phyloP scores from a whole-genome alignment of 352 stramenopile species.

The Sclerospora graminicola region DNA sequence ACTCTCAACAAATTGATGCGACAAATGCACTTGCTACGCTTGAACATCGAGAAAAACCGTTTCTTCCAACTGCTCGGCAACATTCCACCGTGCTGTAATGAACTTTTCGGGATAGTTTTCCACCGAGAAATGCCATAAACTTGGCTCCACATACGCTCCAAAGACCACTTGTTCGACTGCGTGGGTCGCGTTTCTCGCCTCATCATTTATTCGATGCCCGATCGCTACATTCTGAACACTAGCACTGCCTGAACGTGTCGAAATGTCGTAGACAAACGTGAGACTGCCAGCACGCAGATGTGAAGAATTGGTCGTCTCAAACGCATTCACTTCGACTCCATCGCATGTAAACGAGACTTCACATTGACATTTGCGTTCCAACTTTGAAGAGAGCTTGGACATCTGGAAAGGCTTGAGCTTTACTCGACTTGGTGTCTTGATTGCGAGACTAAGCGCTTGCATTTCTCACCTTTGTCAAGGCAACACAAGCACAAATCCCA shows the following conservation, averaged over 20 bases:
- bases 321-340: conserved; percentile 40
- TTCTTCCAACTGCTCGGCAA: conserved; percentile 19
- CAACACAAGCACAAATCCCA: conserved; percentile 8
- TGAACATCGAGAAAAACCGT: conserved; percentile 64
- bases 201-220: conserved; percentile 21
- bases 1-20: conserved; percentile 32
- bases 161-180: conserved; percentile 55
- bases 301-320: conserved; percentile 21
- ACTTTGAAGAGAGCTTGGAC: neutral
- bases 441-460: conserved; percentile 4
- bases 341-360: conserved; percentile 31
- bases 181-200: neutral
- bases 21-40: conserved; percentile 57
- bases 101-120: conserved; percentile 69
- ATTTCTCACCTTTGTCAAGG: conserved; percentile 22
- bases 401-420: conserved; percentile 3
- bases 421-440: neutral
- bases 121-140: conserved; percentile 54
- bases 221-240: conserved; percentile 55
- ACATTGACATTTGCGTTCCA: conserved; percentile 6
- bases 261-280: conserved; percentile 17
- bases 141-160: conserved; percentile 51
- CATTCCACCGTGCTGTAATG: conserved; percentile 46
- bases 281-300: conserved; percentile 53
- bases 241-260: conserved; percentile 21